Base-by-base conservation (phyloP, 768 basidiomycete species). In the Kwoniella europaea region DNA sequence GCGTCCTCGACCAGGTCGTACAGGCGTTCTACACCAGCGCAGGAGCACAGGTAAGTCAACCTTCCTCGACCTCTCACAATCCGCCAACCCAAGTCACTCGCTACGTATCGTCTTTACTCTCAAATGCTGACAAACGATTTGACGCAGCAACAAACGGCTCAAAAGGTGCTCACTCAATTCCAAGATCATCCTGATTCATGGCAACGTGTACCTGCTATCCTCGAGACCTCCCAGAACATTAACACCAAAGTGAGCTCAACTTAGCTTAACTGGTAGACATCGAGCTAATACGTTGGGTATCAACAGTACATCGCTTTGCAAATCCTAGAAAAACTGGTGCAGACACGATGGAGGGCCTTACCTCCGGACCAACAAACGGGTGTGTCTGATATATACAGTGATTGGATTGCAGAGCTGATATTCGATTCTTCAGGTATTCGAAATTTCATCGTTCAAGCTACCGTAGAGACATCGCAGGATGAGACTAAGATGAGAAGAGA, bases 161-260 rank as follows among this genome's bases (percentile, higher is more conserved):
- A 98, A 85, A 91, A 91, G 82, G 87, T 93, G 72, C 88, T 99
- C 76, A 97, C 96, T 9, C 94, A 95, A 82, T 91, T 99, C 80
- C 94, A 98, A 67, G 97, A 99, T 71, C 88, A 94, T 83, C 92
- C 92, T 18, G 96, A 98, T 70, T 90, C 95, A 44, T 99, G 97
- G 97, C 95, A 94, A 74, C 88, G 92, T 83, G 97, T 98, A 7
- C 97, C 97, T 52, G 91, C 92, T 71, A 92, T 99, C 77, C 87
- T 99, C 69, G 94, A 97, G 79, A 87, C 87, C 62, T 91, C 93
- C 0, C 86, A 87, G 12, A 94, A 91, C 83, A 89, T 91, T 29
- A 95, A 98, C 74, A 85, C 89, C 90, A 79, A 98, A 81, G 85
- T 83, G n/a, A 56, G 82, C 71, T 61, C 43, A 41, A 7, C 35